Evolutionary conservation across 495 filamentous ascomycete genomes (phyloP), one percentile per base, ranked within the genome.

Genomic region (Geoglossum glabrum): DNA sequence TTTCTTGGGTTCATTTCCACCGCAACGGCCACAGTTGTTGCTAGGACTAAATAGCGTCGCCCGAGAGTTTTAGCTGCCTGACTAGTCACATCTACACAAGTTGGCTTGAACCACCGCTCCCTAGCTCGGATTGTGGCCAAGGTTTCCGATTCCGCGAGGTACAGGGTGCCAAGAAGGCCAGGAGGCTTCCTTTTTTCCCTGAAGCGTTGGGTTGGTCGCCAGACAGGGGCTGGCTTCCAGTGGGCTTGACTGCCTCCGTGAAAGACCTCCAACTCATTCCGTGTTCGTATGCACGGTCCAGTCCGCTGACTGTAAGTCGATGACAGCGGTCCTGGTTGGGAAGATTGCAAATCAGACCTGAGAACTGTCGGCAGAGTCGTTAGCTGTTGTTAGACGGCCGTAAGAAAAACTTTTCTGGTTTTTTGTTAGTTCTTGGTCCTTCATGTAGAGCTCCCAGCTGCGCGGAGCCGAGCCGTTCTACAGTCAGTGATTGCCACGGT

Each of bases 111-210:
- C 49, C 11, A 13, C 6, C 23, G 23, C 23, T 45, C 23, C 40
- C 40, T 21, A 19, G 40, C 4, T 45, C 40, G 19, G 40, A 21
- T 21, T 52, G 23, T 17, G 23, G 10, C 3, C 11, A 3, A n/a
- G 10, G 49, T 52, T 52, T 52, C 49, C 49, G 49, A 52, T 52
- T 52, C 49, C 49, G 49, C 49, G 49, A 52, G 28, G n/a, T n/a
- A n/a, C n/a, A n/a, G n/a, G n/a, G n/a, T n/a, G n/a, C n/a, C n/a
- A n/a, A n/a, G n/a, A n/a, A n/a, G n/a, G 17, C 17, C 13, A 52
- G 19, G 30, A 52, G 23, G 15, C 19, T 52, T 52, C 49, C 11
- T 52, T 52, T 52, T 52, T 45, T 45, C n/a, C 40, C n/a, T 45
- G 17, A 45, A 40, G 11, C 10, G 36, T 3, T 2, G 6, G 36